Percentiles rank a stretch among this genome's conserved stretches.
phyloP scores from a whole-genome alignment of 2,329 filamentous ascomycete genomes.

The Talaromyces sp. region DNA sequence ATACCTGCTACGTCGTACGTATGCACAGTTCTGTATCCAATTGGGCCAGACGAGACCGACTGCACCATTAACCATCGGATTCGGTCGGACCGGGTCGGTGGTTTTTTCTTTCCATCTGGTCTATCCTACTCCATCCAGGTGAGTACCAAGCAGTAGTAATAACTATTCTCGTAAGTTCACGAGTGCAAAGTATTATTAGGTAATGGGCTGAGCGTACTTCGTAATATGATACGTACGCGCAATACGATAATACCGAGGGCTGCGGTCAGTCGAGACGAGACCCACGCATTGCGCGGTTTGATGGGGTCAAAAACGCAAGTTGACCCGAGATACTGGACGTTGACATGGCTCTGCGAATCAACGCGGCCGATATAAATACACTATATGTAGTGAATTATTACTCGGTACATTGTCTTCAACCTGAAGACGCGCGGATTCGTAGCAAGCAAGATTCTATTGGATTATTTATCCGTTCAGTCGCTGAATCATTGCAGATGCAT shows the following conservation, averaged over 20 bases:
- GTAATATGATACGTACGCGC: neutral
- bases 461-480: no score
- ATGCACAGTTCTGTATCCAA: no score
- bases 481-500: no score
- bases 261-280: neutral
- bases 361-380: no score
- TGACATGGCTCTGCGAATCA: neutral
- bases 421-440: no score
- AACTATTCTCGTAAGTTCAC: no score
- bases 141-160: no score
- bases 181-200: neutral
- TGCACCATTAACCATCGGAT: neutral
- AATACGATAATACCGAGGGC: neutral
- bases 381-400: no score
- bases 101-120: neutral
- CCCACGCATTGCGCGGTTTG: neutral
- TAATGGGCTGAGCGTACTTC: neutral
- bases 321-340: constrained; percentile 8
- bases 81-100: neutral
- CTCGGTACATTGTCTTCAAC: no score
- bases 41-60: neutral
- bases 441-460: no score
- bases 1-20: no score
- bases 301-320: neutral
- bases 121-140: no score